Conservation (phyloP, 1,284 basidiomycete species). For the Cutaneotrichosporon cavernicola region DNA sequence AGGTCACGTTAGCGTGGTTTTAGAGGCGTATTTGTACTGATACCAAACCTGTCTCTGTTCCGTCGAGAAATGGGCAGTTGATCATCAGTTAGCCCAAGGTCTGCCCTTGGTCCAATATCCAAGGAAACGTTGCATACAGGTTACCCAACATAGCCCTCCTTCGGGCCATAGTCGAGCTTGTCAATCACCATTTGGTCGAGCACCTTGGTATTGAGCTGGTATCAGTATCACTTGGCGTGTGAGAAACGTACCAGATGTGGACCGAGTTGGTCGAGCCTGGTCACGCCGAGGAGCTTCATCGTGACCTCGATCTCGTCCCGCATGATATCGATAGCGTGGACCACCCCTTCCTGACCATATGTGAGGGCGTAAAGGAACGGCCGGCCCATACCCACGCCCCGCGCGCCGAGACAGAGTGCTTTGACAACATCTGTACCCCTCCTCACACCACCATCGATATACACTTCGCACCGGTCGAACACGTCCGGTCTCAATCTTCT, state of each 20-base stretch:
- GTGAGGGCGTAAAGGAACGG: conserved; percentile 54
- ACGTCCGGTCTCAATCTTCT: conserved; percentile 52
- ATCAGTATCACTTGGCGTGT: background rate
- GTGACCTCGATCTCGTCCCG: conserved; percentile 63
- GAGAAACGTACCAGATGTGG: conserved; percentile 44
- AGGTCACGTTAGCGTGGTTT: too few species aligned
- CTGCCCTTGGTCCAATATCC: too few species aligned
- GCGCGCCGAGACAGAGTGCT: conserved; percentile 56
- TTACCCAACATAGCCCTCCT: conserved; percentile 11
- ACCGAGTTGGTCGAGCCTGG: conserved; percentile 57
- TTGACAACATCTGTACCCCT: conserved; percentile 57
- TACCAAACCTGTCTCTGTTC: too few species aligned
- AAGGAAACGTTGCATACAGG: too few species aligned
- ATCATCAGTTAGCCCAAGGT: too few species aligned
- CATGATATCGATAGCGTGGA: conserved; percentile 51
- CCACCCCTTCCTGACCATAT: conserved; percentile 53
- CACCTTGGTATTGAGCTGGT: conserved; percentile 40
- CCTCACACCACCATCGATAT: conserved; percentile 56
- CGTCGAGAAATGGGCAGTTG: too few species aligned
- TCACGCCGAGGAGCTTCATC: conserved; percentile 76
- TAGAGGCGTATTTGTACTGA: too few species aligned
- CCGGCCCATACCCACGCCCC: conserved; percentile 54
- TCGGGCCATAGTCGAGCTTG: conserved; percentile 30
- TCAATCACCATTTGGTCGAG: conserved; percentile 35
- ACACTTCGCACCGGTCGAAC: conserved; percentile 50